These are phyloP conservation scores for Ophiorrhiza pumila DNA, from an alignment of 257 asterid species.

Conservation along the genomic window DNA sequence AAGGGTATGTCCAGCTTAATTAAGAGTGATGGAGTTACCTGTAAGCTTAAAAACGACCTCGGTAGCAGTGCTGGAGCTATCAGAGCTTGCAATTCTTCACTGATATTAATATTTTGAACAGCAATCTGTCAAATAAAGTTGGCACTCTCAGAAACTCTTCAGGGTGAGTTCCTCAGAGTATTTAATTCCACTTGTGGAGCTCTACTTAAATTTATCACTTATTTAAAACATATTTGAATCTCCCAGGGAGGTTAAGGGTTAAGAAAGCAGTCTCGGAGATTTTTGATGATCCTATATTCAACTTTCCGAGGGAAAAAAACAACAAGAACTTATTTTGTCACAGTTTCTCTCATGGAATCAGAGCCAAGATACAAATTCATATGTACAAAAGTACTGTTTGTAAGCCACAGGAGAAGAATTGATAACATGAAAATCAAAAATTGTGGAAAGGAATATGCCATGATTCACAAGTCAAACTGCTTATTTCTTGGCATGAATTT, in stretches of 20 bases:
- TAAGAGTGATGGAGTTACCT: slow-evolving; percentile 36
- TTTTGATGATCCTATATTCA: not conserved
- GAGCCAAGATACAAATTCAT: not conserved
- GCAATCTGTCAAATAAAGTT: slow-evolving; percentile 48
- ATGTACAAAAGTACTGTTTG: not conserved
- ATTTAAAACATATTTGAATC: not conserved
- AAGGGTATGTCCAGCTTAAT: not conserved
- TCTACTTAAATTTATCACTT: not conserved
- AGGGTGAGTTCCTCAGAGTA: not conserved
- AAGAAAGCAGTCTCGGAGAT: not conserved
- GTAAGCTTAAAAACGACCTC: slow-evolving; percentile 67
- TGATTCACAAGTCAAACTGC: not conserved
- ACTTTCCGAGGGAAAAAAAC: not conserved
- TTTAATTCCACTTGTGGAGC: not conserved
- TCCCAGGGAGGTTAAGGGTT: not conserved
- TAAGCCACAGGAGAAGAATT: not conserved
- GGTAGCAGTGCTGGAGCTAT: slow-evolving; percentile 88
- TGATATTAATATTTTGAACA: slow-evolving; percentile 61
- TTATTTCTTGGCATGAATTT: not conserved
- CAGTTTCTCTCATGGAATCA: not conserved
- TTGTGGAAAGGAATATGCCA: not conserved
- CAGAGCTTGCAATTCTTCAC: slow-evolving; percentile 73
- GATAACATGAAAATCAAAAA: not conserved
- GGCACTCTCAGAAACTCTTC: not conserved
- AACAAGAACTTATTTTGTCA: not conserved